Percentiles rank a stretch among this genome's conserved stretches.
phyloP scores from a whole-genome alignment of 768 basidiomycete genomes.

The Pleurotus platypus region DNA sequence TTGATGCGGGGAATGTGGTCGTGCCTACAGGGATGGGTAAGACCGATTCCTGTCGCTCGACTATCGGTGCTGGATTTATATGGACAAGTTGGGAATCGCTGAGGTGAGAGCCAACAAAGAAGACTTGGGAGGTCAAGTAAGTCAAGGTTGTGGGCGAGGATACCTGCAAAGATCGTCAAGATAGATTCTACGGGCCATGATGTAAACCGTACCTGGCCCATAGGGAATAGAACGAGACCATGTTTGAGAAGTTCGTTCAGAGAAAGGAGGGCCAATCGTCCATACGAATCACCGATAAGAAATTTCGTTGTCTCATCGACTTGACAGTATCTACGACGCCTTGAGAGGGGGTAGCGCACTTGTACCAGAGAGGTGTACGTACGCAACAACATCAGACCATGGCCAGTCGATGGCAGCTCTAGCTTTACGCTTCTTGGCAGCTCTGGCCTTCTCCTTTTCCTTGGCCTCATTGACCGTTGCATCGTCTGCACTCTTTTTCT shows the following conservation, averaged over 20 bases:
- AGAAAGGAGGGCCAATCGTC: slow-evolving; percentile 65
- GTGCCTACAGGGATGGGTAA: slow-evolving; percentile 51
- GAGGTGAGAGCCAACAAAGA: slow-evolving; percentile 79
- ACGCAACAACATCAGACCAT: slow-evolving; percentile 73
- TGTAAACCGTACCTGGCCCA: slow-evolving; percentile 61
- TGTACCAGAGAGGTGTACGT: slow-evolving; percentile 19
- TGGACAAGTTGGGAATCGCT: slow-evolving; percentile 78
- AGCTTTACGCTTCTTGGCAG: slow-evolving; percentile 50
- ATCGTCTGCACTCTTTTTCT: slow-evolving; percentile 42
- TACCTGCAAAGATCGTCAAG: slow-evolving; percentile 36
- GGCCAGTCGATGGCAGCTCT: slow-evolving; percentile 66
- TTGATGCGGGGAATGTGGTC: slow-evolving; percentile 32
- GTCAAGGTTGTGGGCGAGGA: slow-evolving; percentile 71
- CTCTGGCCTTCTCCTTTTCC: slow-evolving; percentile 55
- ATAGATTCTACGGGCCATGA: not conserved
- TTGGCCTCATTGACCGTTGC: slow-evolving; percentile 42
- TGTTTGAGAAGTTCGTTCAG: slow-evolving; percentile 39
- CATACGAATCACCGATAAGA: slow-evolving; percentile 68
- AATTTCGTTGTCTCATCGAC: slow-evolving; percentile 45
- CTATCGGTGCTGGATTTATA: slow-evolving; percentile 46
- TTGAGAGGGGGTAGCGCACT: not conserved
- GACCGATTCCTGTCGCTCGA: slow-evolving; percentile 34
- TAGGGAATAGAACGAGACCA: slow-evolving; percentile 52
- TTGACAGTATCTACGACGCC: slow-evolving; percentile 41
- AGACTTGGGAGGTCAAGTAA: slow-evolving; percentile 62